These are phyloP conservation scores for Arthonia radiata DNA, from an alignment of 495 filamentous ascomycete genomes.

Conservation along the genomic window DNA sequence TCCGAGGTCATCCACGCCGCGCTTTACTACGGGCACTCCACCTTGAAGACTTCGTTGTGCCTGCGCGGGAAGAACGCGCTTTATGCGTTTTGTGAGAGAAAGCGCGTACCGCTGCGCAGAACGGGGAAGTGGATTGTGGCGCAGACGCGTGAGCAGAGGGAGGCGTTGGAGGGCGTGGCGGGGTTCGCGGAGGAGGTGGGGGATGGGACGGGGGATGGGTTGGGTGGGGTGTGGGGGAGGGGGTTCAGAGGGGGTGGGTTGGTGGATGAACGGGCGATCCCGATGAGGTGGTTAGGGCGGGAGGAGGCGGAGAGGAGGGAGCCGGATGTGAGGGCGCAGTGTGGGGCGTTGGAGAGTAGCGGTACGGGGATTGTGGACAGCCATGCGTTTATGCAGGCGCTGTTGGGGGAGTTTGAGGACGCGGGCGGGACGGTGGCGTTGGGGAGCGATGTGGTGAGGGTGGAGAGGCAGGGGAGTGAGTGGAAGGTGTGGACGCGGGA, in stretches of 20 bases:
- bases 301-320: slow-evolving; percentile 39
- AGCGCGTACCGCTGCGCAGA: slow-evolving; percentile 43
- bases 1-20: slow-evolving; percentile 94
- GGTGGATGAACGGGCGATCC: too few relatives aligned
- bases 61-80: slow-evolving; percentile 48
- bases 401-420: slow-evolving; percentile 56
- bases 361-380: slow-evolving; percentile 81
- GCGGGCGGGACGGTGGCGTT: slow-evolving; percentile 49
- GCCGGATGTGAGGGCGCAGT: slow-evolving; percentile 42
- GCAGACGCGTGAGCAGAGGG: slow-evolving; percentile 45
- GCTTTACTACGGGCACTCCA: slow-evolving; percentile 59
- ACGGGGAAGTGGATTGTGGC: slow-evolving; percentile 91
- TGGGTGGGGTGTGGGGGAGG: slow-evolving; percentile 7
- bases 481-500: slow-evolving; percentile 21
- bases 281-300: slow-evolving; percentile 39
- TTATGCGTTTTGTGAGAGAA: slow-evolving; percentile 47
- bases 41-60: slow-evolving; percentile 69
- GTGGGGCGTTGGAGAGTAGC: slow-evolving; percentile 56
- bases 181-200: slow-evolving; percentile 35
- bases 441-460: slow-evolving; percentile 29
- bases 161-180: slow-evolving; percentile 38
- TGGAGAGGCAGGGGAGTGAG: too few relatives aligned
- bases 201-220: slow-evolving; percentile 8
- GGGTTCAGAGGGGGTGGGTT: slow-evolving; percentile 3
- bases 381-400: slow-evolving; percentile 55